Percentiles rank a stretch among this genome's conserved stretches.
Conservation (phyloP, 306 rosid species). For the Senna tora region DNA sequence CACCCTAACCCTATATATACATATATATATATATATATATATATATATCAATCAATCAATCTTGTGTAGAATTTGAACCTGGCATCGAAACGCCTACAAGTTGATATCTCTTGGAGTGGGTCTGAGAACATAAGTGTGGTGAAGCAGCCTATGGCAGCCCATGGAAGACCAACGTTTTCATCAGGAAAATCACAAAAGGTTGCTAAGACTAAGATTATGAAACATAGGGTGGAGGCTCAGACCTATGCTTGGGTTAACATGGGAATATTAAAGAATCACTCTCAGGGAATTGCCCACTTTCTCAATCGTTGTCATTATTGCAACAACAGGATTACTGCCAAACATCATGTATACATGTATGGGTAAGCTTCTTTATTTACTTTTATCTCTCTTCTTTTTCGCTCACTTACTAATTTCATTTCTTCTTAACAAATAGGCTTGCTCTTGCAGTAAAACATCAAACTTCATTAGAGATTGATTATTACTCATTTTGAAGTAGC, state of each 20-base stretch:
- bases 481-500: too few relatives aligned
- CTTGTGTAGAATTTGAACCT: neutral
- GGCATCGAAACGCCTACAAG: neutral
- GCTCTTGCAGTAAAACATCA: too few relatives aligned
- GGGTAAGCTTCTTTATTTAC: neutral
- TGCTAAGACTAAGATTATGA: neutral
- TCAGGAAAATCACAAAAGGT: neutral
- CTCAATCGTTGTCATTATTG: neutral
- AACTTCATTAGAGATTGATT: too few relatives aligned
- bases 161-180: neutral
- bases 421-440: too few relatives aligned
- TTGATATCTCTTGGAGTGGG: too few relatives aligned
- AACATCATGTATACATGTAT: neutral
- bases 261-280: neutral
- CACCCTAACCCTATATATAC: too few relatives aligned
- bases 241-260: too few relatives aligned
- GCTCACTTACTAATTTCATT: too few relatives aligned
- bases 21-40: too few relatives aligned
- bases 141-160: neutral
- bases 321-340: neutral
- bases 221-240: neutral
- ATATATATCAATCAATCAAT: too few relatives aligned
- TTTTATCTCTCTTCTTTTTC: too few relatives aligned
- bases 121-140: neutral
- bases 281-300: neutral